Evolutionary conservation across 345 rosid genomes (phyloP).

Genomic region (Syzygium aromaticum): DNA sequence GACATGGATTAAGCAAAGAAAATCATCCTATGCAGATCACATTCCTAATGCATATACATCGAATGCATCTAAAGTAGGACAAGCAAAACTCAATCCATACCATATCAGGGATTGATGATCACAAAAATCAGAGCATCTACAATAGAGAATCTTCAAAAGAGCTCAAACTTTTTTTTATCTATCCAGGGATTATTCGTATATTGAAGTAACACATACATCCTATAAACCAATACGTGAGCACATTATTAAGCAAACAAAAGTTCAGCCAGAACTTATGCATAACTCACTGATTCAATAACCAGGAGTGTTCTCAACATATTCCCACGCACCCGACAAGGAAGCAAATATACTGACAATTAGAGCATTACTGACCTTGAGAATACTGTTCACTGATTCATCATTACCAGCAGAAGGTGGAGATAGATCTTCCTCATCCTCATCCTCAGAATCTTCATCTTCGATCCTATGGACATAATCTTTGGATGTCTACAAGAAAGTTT

Average conservation of each 20-base stretch:
- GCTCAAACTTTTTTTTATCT: not conserved
- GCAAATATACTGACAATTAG: not conserved
- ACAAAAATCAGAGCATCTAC: not conserved
- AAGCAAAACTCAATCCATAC: not conserved
- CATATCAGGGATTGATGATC: not conserved
- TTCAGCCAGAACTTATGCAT: not conserved
- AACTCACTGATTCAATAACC: not conserved
- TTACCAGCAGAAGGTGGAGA: not conserved
- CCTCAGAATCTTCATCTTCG: constrained; percentile 4
- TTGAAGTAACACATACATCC: not conserved
- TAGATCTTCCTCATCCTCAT: constrained; percentile 2
- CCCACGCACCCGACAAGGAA: not conserved
- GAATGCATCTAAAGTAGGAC: not conserved
- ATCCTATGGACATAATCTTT: constrained; percentile 8
- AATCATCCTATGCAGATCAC: not conserved
- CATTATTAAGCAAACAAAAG: not conserved
- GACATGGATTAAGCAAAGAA: not conserved
- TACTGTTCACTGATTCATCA: not conserved
- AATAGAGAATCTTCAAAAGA: not conserved
- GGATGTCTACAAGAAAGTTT: not conserved
- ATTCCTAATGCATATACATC: not conserved
- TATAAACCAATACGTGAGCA: not conserved
- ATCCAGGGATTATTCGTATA: not conserved
- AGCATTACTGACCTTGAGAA: constrained; percentile 1
- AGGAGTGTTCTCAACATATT: not conserved